Evolutionary conservation across 495 filamentous ascomycete species (phyloP).

Genomic region (Penicillium bialowiezense): DNA sequence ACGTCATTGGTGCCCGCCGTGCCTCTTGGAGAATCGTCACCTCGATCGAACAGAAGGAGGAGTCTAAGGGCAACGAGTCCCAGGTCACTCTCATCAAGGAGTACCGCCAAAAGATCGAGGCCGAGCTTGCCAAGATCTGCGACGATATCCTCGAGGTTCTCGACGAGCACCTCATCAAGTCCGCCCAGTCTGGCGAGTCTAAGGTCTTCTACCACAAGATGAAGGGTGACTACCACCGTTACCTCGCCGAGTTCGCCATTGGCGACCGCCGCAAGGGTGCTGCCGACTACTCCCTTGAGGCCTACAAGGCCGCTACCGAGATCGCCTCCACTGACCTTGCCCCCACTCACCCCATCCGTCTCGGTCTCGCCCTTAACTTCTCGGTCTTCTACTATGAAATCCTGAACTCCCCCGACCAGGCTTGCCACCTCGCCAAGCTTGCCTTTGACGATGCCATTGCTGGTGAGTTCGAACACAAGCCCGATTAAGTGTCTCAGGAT

Average conservation of each 20-base stretch:
- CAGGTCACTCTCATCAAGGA: slow-evolving; percentile 97
- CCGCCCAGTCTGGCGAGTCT: slow-evolving; percentile 93
- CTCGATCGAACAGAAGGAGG: slow-evolving; percentile 99
- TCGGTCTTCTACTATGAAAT: slow-evolving; percentile 99
- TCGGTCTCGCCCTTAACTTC: slow-evolving; percentile 98
- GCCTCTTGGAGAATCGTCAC: slow-evolving; percentile 99
- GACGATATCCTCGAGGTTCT: slow-evolving; percentile 97
- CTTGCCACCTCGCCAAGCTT: slow-evolving; percentile 99
- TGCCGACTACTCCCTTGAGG: slow-evolving; percentile 94
- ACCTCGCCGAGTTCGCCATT: slow-evolving; percentile 96
- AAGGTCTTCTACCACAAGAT: slow-evolving; percentile 99
- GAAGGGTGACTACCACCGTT: slow-evolving; percentile 99
- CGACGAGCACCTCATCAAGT: slow-evolving; percentile 93
- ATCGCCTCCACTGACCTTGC: slow-evolving; percentile 97
- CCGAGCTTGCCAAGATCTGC: slow-evolving; percentile 98
- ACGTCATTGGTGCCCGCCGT: slow-evolving; percentile 98
- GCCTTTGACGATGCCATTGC: slow-evolving; percentile 99
- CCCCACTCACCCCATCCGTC: slow-evolving; percentile 97
- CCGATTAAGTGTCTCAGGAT: neutral
- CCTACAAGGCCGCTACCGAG: slow-evolving; percentile 97
- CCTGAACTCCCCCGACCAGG: slow-evolving; percentile 96
- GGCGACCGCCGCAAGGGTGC: slow-evolving; percentile 98
- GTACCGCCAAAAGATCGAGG: slow-evolving; percentile 99
- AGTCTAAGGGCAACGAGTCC: slow-evolving; percentile 95
- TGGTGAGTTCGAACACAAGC: slow-evolving; percentile 53